Base-by-base conservation (phyloP, 352 stramenopile species). In the Phytophthora syringae region DNA sequence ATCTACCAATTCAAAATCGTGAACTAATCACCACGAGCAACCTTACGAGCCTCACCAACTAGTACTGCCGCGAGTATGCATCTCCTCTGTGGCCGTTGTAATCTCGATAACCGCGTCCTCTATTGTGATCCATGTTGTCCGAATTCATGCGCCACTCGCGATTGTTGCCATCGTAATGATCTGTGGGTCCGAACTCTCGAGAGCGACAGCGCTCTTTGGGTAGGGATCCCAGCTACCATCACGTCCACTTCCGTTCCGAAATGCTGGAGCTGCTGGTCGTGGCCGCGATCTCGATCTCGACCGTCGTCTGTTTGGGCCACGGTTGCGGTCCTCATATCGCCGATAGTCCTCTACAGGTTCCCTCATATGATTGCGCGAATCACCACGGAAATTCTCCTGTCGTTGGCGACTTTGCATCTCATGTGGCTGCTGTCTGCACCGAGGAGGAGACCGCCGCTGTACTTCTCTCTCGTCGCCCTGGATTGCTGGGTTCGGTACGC, bases 231-330 rank as follows among this genome's bases (percentile, higher is more conserved):
- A 68, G 36, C 36, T 27, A 51, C 54, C 42, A 13, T 42, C 36
- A 51, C 27, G 34, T 16, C 27, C 34, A 9, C 24, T 18, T 5
- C 36, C 34, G 24, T 20, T 16, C 57, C 56, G 53, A 34, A 13
- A 30, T n/a, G 24, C 15, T 45, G n/a, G 49, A 50, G 1, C 15
- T 11, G 30, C 34, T 9, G 30, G 43, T 36, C 57, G 64, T 40
- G 48, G 40, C 10, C 60, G 22, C 21, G 61, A 65, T 48, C 61
- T 49, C n/a, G 64, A 72, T 27, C 57, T 51, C 11, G 57, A 72
- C 37, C 44, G 64, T 42, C 56, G 32, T 30, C 63, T 49, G 10
- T 51, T 15, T 22, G 30, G 21, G n/a, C 22, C 25, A 30, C 27
- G 37, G 20, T 39, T 32, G 5, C 50, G 24, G 6, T 50, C 27